Base-by-base conservation (phyloP, 2,329 filamentous ascomycete species). In the Scedosporium minutisporum region DNA sequence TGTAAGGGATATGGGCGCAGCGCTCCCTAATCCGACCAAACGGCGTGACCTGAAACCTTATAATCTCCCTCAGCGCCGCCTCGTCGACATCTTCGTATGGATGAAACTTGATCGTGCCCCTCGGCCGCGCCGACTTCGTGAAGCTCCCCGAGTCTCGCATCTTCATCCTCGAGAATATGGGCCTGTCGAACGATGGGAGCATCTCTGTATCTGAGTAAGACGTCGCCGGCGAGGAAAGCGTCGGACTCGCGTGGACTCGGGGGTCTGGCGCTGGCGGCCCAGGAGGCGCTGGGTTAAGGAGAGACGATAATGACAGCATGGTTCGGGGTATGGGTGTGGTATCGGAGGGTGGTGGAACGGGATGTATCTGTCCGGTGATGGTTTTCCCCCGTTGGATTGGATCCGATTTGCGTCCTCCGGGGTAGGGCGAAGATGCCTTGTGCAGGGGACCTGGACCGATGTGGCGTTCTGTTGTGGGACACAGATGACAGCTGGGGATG, bases 1-100 rank as follows among this genome's bases (percentile, higher is more conserved):
- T 93, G 75, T 97, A 97, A 0, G 93, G 93, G 64, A 97, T 96
- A 69, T 93, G 91, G 60, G 87, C 81, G 66, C 84, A 83, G 65
- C 80, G 87, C 33, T 82, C 77, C 57, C 77, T 75, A 65, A 88
- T 91, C 65, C 80, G 77, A 1, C 84, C 84, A 66, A 87, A 78
- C 0, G 90, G 89, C 62, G 80, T 82, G 61, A 97, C 78, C 16
- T 83, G 78, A 70, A 89, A 93, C 46, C 77, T 78, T 46, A 77
- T 75, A 65, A 95, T 83, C 65, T 87, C 80, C 14, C 76, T 75
- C 9, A 80, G 75, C 16, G 88, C 78, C 23, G 77, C 71, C 25
- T 82, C 78, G 66, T 88, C 82, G 38, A 88, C 74, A 57, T 81
- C 77, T 70, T 96, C 90, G 70, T 85, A 87, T 0, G 93, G 90